Evolutionary conservation across 139 green algal genomes (phyloP), one percentile per base, ranked within the genome.

Genomic region (Coccomyxa sp.): DNA sequence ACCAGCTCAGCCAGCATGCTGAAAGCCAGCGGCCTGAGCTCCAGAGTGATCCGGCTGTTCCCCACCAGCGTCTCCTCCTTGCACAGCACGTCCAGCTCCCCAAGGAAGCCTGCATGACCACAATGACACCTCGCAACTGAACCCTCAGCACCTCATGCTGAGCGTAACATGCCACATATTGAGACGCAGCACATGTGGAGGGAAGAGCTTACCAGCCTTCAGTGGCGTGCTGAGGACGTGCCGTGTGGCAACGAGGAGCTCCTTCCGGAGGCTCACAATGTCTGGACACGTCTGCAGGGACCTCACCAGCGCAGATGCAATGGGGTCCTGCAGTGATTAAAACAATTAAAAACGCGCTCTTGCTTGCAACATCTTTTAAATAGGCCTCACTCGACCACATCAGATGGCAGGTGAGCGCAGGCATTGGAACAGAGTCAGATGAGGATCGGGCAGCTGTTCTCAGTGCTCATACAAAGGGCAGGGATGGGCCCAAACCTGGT

Each of bases 1-100:
- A 98, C 83, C 24, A 97, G 78, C 89, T 98, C 95, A 7, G 93
- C 92, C 31, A 98, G 88, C 31, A 93, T 86, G 5, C 79, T 89
- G 81, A 91, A 95, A 31, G 90, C 93, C 35, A 96, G 80, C 14
- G 90, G 91, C 0, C 92, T 84, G 69, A 98, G 83, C 9, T 86
- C 81, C 9, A 86, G 87, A 80, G 90, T 95, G 6, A 84, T 83
- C 0, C 87, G 83, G n/a, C 85, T 84, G 14, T 74, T 76, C 14
- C 94, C 95, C 55, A 97, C 77, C 58, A 98, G 82, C 70, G 91
- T 82, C 35, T 81, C 44, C 75, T 97, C 94, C 64, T 96, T 84
- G 34, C 98, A 84, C 68, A 98, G 74, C 24, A 85, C 75, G 27
- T 91, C 88, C 78, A 95, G 80, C 39, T 84, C 68, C 5, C 16